These are phyloP conservation scores for Ciborinia camelliae DNA, from an alignment of 2,329 filamentous ascomycete genomes.

Conservation along the genomic window DNA sequence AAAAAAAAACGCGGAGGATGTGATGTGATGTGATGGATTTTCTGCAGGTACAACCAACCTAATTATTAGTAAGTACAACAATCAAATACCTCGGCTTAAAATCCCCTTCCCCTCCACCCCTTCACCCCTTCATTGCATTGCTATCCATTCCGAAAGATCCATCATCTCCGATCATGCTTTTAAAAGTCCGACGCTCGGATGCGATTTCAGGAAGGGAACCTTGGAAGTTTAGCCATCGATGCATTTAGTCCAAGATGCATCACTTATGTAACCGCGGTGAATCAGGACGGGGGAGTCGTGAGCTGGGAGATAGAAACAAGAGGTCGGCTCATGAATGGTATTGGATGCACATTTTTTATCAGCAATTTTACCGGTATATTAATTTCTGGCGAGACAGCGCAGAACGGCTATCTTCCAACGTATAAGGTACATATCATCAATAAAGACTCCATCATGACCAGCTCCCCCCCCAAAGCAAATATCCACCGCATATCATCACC, in stretches of 20 bases:
- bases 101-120: too few relatives aligned
- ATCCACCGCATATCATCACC: background rate
- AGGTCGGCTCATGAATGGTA: background rate
- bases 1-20: slow-evolving; percentile 6
- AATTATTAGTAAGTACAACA: too few relatives aligned
- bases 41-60: background rate
- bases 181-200: background rate
- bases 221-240: background rate
- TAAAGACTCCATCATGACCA: background rate
- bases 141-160: background rate
- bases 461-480: background rate
- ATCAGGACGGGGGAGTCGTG: background rate
- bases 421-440: slow-evolving; percentile 4
- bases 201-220: slow-evolving; percentile 2
- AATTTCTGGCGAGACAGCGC: background rate
- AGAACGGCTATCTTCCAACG: background rate
- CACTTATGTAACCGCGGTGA: background rate
- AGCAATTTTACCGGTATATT: slow-evolving; percentile 10
- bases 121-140: background rate
- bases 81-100: background rate
- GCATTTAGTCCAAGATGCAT: background rate
- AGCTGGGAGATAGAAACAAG: background rate
- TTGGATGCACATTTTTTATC: background rate
- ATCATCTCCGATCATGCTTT: slow-evolving; percentile 5
- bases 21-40: background rate